phyloP scores from a whole-genome alignment of 257 asterid genomes.

The Gentiana straminea region DNA sequence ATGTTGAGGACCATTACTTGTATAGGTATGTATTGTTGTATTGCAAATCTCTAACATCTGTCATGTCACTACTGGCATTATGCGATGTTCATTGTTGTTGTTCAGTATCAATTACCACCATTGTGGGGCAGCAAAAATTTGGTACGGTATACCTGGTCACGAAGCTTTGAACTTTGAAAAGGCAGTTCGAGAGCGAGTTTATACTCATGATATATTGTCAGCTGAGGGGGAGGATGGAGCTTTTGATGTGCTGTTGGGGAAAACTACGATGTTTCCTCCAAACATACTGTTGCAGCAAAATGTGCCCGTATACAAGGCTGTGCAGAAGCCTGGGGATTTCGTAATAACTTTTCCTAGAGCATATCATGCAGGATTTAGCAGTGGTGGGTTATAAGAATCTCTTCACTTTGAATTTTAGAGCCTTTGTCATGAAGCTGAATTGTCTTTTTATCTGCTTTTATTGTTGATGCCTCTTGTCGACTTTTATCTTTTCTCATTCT shows the following conservation, averaged over 20 bases:
- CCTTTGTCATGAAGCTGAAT: neutral
- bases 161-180: conserved; percentile 82
- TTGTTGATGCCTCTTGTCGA: neutral
- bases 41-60: neutral
- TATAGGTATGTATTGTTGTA: conserved; percentile 46
- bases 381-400: conserved; percentile 39
- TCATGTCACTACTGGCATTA: neutral
- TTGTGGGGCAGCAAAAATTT: conserved; percentile 97
- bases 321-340: conserved; percentile 92
- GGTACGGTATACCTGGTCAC: conserved; percentile 97
- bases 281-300: conserved; percentile 58
- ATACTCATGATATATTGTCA: conserved; percentile 59
- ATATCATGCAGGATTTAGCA: conserved; percentile 98
- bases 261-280: conserved; percentile 95
- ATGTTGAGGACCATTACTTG: conserved; percentile 96
- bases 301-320: conserved; percentile 91
- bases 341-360: conserved; percentile 92
- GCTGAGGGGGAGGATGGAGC: conserved; percentile 94
- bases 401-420: neutral
- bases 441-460: neutral
- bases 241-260: conserved; percentile 87
- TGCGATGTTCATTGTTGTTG: conserved; percentile 1
- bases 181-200: conserved; percentile 72
- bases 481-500: neutral
- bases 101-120: conserved; percentile 91